phyloP scores from a whole-genome alignment of 495 filamentous ascomycete species.

The Chaetomidium leptoderma region DNA sequence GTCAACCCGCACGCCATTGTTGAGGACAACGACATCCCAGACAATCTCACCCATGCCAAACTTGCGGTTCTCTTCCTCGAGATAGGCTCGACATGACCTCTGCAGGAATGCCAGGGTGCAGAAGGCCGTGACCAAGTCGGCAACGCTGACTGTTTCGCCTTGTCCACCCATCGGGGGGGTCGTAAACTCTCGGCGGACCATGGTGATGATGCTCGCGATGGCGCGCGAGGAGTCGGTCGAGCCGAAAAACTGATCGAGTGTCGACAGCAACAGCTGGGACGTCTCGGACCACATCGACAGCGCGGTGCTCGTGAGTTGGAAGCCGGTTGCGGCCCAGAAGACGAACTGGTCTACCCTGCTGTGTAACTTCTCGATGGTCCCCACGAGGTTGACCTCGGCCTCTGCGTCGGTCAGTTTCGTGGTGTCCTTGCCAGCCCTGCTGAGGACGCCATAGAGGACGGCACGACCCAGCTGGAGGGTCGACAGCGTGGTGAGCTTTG shows the following conservation, averaged over 20 bases:
- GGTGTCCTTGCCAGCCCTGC: slow-evolving; percentile 65
- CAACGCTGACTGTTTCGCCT: slow-evolving; percentile 60
- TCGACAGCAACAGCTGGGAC: slow-evolving; percentile 61
- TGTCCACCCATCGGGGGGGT: slow-evolving; percentile 55
- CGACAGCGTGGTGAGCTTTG: slow-evolving; percentile 63
- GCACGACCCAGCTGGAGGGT: slow-evolving; percentile 64
- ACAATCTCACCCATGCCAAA: slow-evolving; percentile 58
- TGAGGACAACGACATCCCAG: slow-evolving; percentile 76
- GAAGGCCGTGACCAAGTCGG: slow-evolving; percentile 62
- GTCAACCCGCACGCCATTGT: slow-evolving; percentile 59
- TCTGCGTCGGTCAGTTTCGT: slow-evolving; percentile 50
- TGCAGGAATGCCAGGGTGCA: slow-evolving; percentile 71
- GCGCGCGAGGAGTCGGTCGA: slow-evolving; percentile 75
- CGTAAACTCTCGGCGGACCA: slow-evolving; percentile 68
- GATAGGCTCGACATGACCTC: slow-evolving; percentile 58
- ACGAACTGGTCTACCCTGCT: slow-evolving; percentile 59
- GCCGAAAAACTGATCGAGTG: slow-evolving; percentile 69
- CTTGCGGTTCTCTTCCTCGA: slow-evolving; percentile 51
- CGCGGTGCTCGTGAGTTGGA: slow-evolving; percentile 62
- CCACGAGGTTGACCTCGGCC: slow-evolving; percentile 57
- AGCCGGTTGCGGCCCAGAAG: slow-evolving; percentile 65
- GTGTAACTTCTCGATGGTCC: slow-evolving; percentile 60
- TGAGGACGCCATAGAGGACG: slow-evolving; percentile 62
- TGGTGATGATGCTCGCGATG: slow-evolving; percentile 71
- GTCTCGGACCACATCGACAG: slow-evolving; percentile 58